These are phyloP conservation scores for Penicillium polonicum DNA, from an alignment of 2,329 filamentous ascomycete species.

Conservation along the genomic window DNA sequence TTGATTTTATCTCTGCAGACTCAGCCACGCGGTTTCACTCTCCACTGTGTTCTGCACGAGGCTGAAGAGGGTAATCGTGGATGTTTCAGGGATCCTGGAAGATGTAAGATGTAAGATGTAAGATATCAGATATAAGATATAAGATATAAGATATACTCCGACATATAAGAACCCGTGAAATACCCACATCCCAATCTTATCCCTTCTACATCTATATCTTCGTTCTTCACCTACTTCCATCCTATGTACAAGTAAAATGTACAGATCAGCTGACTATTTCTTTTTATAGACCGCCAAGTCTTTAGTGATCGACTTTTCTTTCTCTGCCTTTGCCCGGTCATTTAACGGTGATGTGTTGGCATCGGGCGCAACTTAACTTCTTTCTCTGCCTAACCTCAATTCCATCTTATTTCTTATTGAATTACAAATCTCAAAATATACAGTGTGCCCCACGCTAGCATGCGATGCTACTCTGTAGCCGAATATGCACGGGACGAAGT, in stretches of 20 bases:
- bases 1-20: not conserved
- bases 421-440: not conserved
- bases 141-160: not conserved
- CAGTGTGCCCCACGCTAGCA: not conserved
- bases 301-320: not conserved
- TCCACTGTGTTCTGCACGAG: constrained; percentile 8
- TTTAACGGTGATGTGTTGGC: constrained; percentile 10
- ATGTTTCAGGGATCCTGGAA: not conserved
- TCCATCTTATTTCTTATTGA: not conserved
- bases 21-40: constrained; percentile 16
- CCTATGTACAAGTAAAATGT: not conserved
- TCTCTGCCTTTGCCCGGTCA: not conserved
- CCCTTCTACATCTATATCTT: not conserved
- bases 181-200: not conserved
- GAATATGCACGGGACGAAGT: not conserved
- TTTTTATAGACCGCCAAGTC: constrained; percentile 2
- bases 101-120: not conserved
- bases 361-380: constrained; percentile 1
- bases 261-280: not conserved
- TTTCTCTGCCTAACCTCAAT: not conserved
- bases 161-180: not conserved
- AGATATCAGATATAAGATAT: not conserved
- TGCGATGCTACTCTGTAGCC: not conserved
- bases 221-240: not conserved
- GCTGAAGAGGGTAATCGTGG: constrained; percentile 16